Evolutionary conservation across 257 asterid species (phyloP), one percentile per base, ranked within the genome.

Genomic region (Paraleonurus japonicus): DNA sequence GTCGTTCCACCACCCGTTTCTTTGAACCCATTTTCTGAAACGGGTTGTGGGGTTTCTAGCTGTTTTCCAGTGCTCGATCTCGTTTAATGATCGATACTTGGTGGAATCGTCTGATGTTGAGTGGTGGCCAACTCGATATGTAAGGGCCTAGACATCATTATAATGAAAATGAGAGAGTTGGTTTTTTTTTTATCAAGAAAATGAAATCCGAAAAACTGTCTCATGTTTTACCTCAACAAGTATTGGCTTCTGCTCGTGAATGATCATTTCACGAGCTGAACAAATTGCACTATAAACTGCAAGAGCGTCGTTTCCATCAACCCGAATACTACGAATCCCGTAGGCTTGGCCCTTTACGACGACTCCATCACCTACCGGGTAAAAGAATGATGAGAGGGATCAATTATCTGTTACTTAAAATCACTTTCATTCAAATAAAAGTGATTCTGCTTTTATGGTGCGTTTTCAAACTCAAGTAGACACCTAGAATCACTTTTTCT

Each of bases 81-180:
- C 99, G 7, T 80, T 33, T 9, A 71, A 7, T 5, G 91, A 51
- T 30, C 99, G 86, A 19, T 95, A 95, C 78, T 88, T 95, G 71
- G 99, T 91, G 20, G 99, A 94, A 60, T 94, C 97, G 55, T 91
- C 97, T 0, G 99, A 91, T 12, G 97, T 91, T 1, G 99, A 89
- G 81, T 91, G 97, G 82, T 94, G 99, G 4, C 97, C 88, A 6
- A 89, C 96, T 65, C 97, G 83, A 71, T 94, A 94, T 0, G 96
- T 83, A 10, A 91, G 86, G 65, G 95, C 89, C 96, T 93, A 59
- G 4, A 65, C 60, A 60, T 50, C 11, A 26, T 26, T 26, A n/a
- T 5, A 28, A 45, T n/a, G 17, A 12, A 43, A 26, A 2, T 27
- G 3, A 32, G 4, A 12, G 63, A 22, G 54, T 61, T 62, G 6